These are phyloP conservation scores for Chaetomium cochliodes DNA, from an alignment of 495 filamentous ascomycete genomes.

Conservation along the genomic window DNA sequence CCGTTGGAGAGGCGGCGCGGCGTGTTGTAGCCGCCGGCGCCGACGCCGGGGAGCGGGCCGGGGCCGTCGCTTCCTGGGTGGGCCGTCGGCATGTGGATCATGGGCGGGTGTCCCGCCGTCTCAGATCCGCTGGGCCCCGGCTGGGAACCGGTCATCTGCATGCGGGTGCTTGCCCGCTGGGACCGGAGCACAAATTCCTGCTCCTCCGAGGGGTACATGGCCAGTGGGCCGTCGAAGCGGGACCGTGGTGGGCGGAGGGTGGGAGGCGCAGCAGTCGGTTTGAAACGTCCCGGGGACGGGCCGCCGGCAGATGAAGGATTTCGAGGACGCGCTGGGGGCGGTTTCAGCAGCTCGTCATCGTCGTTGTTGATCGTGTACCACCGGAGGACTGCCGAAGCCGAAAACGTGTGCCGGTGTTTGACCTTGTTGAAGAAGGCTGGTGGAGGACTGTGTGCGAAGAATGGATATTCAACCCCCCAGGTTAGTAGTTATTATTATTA, in stretches of 20 bases:
- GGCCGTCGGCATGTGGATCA: conserved; percentile 24
- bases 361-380: conserved; percentile 19
- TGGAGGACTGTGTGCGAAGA: conserved; percentile 22
- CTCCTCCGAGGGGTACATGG: conserved; percentile 32
- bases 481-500: conserved; percentile 8
- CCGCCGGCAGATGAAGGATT: conserved; percentile 6
- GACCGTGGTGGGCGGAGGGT: conserved; percentile 15
- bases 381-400: conserved; percentile 20
- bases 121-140: not conserved
- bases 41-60: conserved; percentile 7
- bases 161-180: conserved; percentile 26
- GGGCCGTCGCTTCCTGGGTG: conserved; percentile 12
- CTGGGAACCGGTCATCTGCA: conserved; percentile 23
- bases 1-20: conserved; percentile 31
- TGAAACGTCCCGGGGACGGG: conserved; percentile 7
- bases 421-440: conserved; percentile 25
- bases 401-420: conserved; percentile 24
- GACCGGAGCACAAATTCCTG: conserved; percentile 33
- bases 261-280: conserved; percentile 20
- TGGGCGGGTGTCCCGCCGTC: conserved; percentile 15
- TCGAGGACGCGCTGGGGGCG: conserved; percentile 14
- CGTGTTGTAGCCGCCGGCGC: conserved; percentile 19
- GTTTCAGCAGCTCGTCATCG: conserved; percentile 23
- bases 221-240: conserved; percentile 18
- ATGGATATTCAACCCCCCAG: not conserved